Percentiles rank a stretch among this genome's conserved stretches.
phyloP scores from a whole-genome alignment of 1,284 basidiomycete species.

The Gymnopus androsaceus region DNA sequence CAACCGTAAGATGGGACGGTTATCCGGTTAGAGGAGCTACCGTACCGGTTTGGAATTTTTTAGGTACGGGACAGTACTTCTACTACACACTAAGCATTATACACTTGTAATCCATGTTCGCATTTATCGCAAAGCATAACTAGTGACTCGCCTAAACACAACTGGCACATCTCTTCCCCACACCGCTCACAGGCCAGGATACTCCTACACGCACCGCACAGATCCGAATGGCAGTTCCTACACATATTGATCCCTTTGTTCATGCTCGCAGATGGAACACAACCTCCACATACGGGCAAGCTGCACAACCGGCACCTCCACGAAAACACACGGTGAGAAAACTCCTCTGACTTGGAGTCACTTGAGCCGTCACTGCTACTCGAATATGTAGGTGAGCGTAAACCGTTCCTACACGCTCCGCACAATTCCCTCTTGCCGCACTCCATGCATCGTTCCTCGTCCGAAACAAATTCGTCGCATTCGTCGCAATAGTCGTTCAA shows the following conservation, averaged over 20 bases:
- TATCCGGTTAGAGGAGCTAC: no score
- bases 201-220: conserved; percentile 15
- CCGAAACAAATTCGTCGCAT: conserved; percentile 7
- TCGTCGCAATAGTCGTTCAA: conserved; percentile 14
- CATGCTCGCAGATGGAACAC: neutral
- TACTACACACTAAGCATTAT: no score
- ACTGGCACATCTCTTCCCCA: conserved; percentile 15
- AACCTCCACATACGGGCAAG: conserved; percentile 1
- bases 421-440: conserved; percentile 12
- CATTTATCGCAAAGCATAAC: conserved; percentile 11
- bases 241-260: conserved; percentile 8
- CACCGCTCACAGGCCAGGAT: conserved; percentile 13
- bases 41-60: no score
- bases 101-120: no score
- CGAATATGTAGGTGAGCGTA: neutral
- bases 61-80: no score
- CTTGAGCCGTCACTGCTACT: neutral
- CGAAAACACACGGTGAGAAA: neutral
- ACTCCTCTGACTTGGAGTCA: neutral
- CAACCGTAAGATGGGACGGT: no score
- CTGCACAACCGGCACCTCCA: conserved; percentile 14
- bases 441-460: conserved; percentile 10
- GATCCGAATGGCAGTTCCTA: conserved; percentile 9
- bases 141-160: conserved; percentile 12
- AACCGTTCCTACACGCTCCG: conserved; percentile 3